Conservation (phyloP, 257 asterid species). For the Fraxinus americana region DNA sequence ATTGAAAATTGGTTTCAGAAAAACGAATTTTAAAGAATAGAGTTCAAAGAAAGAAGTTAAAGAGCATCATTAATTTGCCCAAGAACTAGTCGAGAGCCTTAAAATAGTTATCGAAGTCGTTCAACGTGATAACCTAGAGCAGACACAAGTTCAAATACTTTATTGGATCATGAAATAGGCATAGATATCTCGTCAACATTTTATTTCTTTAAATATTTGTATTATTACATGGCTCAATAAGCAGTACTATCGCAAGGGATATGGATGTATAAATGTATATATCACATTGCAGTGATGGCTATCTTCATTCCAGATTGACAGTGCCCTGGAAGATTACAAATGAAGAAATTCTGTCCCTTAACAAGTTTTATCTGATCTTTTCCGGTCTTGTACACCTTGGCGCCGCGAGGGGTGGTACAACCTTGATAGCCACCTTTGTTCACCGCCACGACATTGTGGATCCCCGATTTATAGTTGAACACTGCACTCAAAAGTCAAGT, state of each 20-base stretch:
- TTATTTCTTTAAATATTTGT: not conserved
- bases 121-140: not conserved
- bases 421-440: conserved; percentile 31
- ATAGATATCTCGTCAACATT: not conserved
- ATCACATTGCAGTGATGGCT: conserved; percentile 19
- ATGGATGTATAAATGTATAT: too few species aligned
- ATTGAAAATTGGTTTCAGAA: too few species aligned
- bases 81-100: not conserved
- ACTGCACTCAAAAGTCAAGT: conserved; percentile 28
- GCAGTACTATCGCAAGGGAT: too few species aligned
- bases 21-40: too few species aligned
- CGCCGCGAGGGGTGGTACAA: conserved; percentile 29
- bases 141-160: not conserved
- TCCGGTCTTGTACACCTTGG: conserved; percentile 20
- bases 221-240: not conserved
- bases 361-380: conserved; percentile 17
- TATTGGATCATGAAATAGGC: not conserved
- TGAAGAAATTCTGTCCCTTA: conserved; percentile 24
- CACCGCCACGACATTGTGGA: conserved; percentile 47
- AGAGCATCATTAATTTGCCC: too few species aligned
- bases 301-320: conserved; percentile 27
- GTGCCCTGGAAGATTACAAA: conserved; percentile 21
- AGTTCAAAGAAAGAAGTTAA: too few species aligned
- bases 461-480: conserved; percentile 36
- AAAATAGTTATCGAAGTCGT: not conserved